Evolutionary conservation across 306 rosid species (phyloP).

Genomic region (Cucumis sativus): DNA sequence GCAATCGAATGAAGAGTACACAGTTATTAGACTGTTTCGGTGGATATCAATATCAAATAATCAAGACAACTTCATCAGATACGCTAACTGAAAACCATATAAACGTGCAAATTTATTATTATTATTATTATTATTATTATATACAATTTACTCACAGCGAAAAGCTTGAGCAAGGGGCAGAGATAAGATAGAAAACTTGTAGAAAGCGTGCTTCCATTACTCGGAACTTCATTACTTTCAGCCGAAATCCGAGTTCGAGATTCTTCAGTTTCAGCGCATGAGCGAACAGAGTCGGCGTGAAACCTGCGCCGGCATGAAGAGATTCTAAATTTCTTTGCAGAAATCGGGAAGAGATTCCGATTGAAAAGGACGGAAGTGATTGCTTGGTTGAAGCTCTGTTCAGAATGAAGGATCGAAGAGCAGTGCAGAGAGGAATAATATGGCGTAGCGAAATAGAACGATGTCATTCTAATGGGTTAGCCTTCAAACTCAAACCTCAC

Average conservation of each 20-base stretch:
- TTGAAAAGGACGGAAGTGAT: constrained; percentile 8
- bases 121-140: background rate
- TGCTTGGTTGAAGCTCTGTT: background rate
- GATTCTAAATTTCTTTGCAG: background rate
- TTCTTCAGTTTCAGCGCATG: constrained; percentile 18
- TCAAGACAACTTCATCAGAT: background rate
- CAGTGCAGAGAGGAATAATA: background rate
- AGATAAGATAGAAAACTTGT: constrained; percentile 48
- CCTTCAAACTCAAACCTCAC: background rate
- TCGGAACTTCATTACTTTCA: constrained; percentile 3
- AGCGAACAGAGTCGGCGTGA: constrained; percentile 24
- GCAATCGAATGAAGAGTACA: background rate
- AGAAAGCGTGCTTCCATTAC: constrained; percentile 17
- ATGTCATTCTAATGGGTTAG: background rate
- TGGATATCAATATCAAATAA: background rate
- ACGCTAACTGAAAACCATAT: background rate
- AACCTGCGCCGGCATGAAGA: constrained; percentile 19
- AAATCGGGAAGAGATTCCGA: constrained; percentile 10
- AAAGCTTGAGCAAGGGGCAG: constrained; percentile 68
- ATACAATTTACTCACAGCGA: constrained; percentile 38
- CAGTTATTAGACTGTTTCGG: background rate
- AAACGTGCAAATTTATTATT: background rate
- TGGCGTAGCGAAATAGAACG: background rate
- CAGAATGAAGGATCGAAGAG: background rate
- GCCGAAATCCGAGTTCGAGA: background rate